Conservation (phyloP, 306 rosid species). For the Psophocarpus tetragonolobus region DNA sequence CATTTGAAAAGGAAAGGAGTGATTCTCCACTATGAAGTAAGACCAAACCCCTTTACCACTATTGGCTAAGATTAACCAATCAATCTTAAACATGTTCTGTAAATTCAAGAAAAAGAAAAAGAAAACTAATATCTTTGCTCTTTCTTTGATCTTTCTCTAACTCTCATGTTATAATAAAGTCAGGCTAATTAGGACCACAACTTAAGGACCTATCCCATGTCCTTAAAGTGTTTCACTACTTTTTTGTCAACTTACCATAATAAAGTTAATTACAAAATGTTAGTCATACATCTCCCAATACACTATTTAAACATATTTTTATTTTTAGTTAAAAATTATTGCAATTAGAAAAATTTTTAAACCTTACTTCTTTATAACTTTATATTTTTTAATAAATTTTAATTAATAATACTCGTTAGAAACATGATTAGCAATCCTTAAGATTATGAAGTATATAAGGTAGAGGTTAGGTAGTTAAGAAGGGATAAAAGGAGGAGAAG, state of each 20-base stretch:
- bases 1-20: conserved; percentile 48
- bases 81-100: not conserved
- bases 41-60: conserved; percentile 20
- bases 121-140: not conserved
- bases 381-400: too few species aligned
- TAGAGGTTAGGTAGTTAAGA: too few species aligned
- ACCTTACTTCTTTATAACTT: too few species aligned
- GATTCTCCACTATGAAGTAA: conserved; percentile 67
- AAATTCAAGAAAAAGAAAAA: not conserved
- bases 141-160: not conserved
- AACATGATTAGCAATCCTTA: too few species aligned
- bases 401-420: too few species aligned
- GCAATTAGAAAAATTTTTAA: too few species aligned
- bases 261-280: not conserved
- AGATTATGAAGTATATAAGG: too few species aligned
- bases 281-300: too few species aligned
- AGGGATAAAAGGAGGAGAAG: too few species aligned
- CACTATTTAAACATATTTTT: too few species aligned
- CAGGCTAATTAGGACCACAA: not conserved
- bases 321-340: too few species aligned
- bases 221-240: not conserved
- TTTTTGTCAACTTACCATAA: not conserved
- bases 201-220: not conserved
- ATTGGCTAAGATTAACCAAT: conserved; percentile 49
- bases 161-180: not conserved